These are phyloP conservation scores for Lineolata rhizophorae DNA, from an alignment of 495 filamentous ascomycete species.

Conservation along the genomic window DNA sequence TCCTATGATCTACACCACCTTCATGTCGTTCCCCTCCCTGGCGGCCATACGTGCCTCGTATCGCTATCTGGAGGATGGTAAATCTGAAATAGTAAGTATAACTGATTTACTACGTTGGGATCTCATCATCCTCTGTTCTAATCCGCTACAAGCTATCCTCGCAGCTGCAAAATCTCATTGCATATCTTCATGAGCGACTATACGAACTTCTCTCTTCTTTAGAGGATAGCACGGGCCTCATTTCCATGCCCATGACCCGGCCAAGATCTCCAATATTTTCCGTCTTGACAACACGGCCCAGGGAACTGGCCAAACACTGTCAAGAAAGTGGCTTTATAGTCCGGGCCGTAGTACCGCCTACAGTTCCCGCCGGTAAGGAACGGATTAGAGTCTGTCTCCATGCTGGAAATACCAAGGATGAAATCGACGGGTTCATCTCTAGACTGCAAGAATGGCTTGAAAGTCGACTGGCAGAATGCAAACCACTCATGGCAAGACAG, in stretches of 20 bases:
- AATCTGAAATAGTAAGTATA: slow-evolving; percentile 17
- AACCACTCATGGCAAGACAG: too few species aligned
- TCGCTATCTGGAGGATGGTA: slow-evolving; percentile 22
- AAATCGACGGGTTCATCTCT: slow-evolving; percentile 22
- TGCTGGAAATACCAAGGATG: slow-evolving; percentile 24
- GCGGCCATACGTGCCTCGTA: slow-evolving; percentile 28
- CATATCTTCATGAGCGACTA: slow-evolving; percentile 1
- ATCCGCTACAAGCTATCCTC: slow-evolving; percentile 3
- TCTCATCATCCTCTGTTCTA: neutral
- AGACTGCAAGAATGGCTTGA: slow-evolving; percentile 23
- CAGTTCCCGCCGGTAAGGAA: slow-evolving; percentile 27
- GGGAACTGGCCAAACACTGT: slow-evolving; percentile 27
- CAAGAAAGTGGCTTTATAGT: slow-evolving; percentile 28
- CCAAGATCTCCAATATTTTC: slow-evolving; percentile 22
- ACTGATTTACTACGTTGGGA: slow-evolving; percentile 1
- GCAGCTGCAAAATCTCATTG: slow-evolving; percentile 4
- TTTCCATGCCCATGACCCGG: too few species aligned
- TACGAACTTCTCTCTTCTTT: slow-evolving; percentile 3
- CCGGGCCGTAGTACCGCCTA: slow-evolving; percentile 31
- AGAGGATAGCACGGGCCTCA: neutral
- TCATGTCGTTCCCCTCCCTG: slow-evolving; percentile 30
- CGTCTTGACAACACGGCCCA: slow-evolving; percentile 22
- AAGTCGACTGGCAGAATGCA: slow-evolving; percentile 18
- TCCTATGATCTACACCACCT: slow-evolving; percentile 37
- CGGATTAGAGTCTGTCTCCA: slow-evolving; percentile 32